Conservation (phyloP, 176 grass and related monocot genomes). For the Carex parvula region DNA sequence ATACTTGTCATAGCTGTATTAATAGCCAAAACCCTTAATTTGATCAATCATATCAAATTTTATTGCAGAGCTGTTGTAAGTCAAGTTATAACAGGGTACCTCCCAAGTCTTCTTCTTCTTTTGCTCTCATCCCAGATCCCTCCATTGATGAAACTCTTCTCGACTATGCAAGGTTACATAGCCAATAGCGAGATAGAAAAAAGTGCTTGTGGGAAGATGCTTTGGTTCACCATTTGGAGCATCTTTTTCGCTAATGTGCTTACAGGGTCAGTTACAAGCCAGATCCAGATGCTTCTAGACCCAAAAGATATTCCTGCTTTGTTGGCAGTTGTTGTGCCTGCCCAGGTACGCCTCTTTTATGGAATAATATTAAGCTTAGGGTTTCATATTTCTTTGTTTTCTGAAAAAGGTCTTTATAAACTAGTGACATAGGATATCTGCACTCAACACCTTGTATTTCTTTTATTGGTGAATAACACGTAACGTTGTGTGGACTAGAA, state of each 20-base stretch:
- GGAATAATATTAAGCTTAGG: background rate
- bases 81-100: slow-evolving; percentile 91
- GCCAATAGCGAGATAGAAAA: slow-evolving; percentile 74
- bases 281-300: slow-evolving; percentile 51
- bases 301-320: slow-evolving; percentile 73
- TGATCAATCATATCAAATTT: slow-evolving; percentile 19
- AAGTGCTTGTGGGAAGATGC: slow-evolving; percentile 96
- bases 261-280: slow-evolving; percentile 49
- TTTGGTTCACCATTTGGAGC: slow-evolving; percentile 86
- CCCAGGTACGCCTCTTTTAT: slow-evolving; percentile 45
- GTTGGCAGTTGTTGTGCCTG: slow-evolving; percentile 80
- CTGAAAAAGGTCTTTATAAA: background rate
- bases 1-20: background rate
- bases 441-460: background rate
- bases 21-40: slow-evolving; percentile 5
- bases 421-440: background rate
- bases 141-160: slow-evolving; percentile 82
- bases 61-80: slow-evolving; percentile 77
- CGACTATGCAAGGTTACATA: slow-evolving; percentile 87
- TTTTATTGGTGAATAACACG: background rate
- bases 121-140: slow-evolving; percentile 73
- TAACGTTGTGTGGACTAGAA: background rate
- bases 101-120: slow-evolving; percentile 86
- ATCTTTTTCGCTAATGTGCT: slow-evolving; percentile 93
- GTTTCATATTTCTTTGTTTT: background rate